A percentile compares a stretch with the other conserved stretches of the same genome.
Conservation (phyloP, 2,329 filamentous ascomycete species). For the Claviceps citrina region DNA sequence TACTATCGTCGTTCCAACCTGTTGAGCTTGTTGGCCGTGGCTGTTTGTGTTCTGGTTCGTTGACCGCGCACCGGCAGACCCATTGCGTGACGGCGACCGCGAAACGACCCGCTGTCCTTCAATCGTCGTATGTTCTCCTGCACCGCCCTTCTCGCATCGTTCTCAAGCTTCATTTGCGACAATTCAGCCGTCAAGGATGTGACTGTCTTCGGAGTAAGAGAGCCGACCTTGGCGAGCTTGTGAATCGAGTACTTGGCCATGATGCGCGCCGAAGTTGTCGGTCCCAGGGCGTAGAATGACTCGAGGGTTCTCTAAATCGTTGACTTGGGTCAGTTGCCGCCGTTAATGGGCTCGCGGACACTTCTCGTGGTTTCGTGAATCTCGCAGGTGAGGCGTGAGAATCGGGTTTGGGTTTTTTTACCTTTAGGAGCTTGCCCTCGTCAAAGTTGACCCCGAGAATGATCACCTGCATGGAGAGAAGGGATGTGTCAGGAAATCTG, state of each 20-base stretch:
- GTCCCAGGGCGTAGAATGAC: slow-evolving; percentile 74
- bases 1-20: slow-evolving; percentile 27
- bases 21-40: slow-evolving; percentile 48
- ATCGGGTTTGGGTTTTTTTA: too few relatives aligned
- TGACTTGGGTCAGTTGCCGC: too few relatives aligned
- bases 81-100: slow-evolving; percentile 85
- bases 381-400: neutral
- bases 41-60: slow-evolving; percentile 61
- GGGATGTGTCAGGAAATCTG: neutral
- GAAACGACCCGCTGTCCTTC: slow-evolving; percentile 80
- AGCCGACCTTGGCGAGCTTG: slow-evolving; percentile 62
- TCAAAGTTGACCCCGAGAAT: slow-evolving; percentile 76
- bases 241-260: slow-evolving; percentile 85
- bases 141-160: slow-evolving; percentile 62
- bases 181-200: slow-evolving; percentile 73
- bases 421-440: slow-evolving; percentile 70
- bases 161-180: slow-evolving; percentile 86
- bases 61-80: slow-evolving; percentile 82
- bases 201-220: slow-evolving; percentile 59
- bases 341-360: too few relatives aligned
- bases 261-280: slow-evolving; percentile 52
- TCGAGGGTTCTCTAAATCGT: slow-evolving; percentile 54
- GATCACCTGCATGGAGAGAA: slow-evolving; percentile 45
- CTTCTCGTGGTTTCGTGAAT: slow-evolving; percentile 1
- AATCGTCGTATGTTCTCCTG: slow-evolving; percentile 74